phyloP scores from a whole-genome alignment of 352 stramenopile species.

The Globisporangium yorkense region DNA sequence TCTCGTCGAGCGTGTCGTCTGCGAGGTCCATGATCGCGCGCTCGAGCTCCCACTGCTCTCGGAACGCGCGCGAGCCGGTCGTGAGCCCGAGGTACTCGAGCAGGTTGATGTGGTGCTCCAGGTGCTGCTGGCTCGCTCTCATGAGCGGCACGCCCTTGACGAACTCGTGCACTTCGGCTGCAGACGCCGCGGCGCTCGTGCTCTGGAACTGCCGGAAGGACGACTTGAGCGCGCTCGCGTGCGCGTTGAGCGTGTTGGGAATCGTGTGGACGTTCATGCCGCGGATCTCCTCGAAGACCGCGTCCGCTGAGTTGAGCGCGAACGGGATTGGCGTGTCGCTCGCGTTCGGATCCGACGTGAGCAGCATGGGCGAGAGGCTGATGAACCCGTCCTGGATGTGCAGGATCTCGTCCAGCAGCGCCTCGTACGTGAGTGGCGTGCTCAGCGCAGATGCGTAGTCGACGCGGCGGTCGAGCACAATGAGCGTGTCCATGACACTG shows the following conservation, averaged over 20 bases:
- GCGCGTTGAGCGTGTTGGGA: slow-evolving; percentile 34
- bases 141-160: slow-evolving; percentile 61
- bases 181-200: slow-evolving; percentile 31
- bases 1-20: slow-evolving; percentile 25
- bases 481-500: slow-evolving; percentile 43
- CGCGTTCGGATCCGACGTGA: slow-evolving; percentile 30
- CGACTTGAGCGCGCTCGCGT: slow-evolving; percentile 45
- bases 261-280: slow-evolving; percentile 57
- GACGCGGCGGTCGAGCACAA: slow-evolving; percentile 64
- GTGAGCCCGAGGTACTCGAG: slow-evolving; percentile 44
- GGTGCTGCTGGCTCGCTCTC: slow-evolving; percentile 41
- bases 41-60: slow-evolving; percentile 60
- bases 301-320: slow-evolving; percentile 54
- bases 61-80: slow-evolving; percentile 42
- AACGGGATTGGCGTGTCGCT: slow-evolving; percentile 19
- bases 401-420: slow-evolving; percentile 58
- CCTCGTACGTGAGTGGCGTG: slow-evolving; percentile 68
- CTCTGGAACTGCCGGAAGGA: slow-evolving; percentile 51
- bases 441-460: slow-evolving; percentile 66
- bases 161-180: slow-evolving; percentile 65
- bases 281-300: slow-evolving; percentile 53
- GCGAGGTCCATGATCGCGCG: slow-evolving; percentile 55
- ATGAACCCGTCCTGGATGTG: slow-evolving; percentile 58
- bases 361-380: slow-evolving; percentile 26
- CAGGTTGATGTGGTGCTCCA: slow-evolving; percentile 61